Percentiles rank a stretch among this genome's conserved stretches.
These are phyloP conservation scores for Aureobasidium melanogenum DNA, from an alignment of 2,329 filamentous ascomycete genomes.

Conservation along the genomic window DNA sequence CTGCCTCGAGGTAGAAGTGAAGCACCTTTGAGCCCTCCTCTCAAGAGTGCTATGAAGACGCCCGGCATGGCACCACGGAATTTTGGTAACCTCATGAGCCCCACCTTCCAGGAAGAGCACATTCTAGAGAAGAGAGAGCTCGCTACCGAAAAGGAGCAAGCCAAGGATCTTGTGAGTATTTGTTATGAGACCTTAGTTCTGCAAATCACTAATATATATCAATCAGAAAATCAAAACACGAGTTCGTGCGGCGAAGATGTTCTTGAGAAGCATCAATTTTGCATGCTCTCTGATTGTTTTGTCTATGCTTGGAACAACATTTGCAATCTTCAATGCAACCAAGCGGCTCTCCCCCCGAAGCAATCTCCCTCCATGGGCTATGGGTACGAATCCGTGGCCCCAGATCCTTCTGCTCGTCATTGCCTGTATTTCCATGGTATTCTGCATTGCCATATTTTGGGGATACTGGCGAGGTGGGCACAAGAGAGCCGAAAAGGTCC, in stretches of 20 bases:
- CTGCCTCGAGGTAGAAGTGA: conserved; percentile 51
- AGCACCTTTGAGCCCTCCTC: conserved; percentile 59
- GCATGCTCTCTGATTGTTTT: conserved; percentile 93
- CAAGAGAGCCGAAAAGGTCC: conserved; percentile 79
- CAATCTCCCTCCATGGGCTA: conserved; percentile 76
- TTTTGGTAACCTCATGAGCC: conserved; percentile 64
- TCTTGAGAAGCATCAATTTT: conserved; percentile 93
- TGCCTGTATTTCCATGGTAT: conserved; percentile 68
- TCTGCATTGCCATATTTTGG: conserved; percentile 72
- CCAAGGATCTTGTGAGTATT: conserved; percentile 71
- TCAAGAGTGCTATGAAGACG: conserved; percentile 84
- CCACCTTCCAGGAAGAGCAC: conserved; percentile 84
- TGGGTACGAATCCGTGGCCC: conserved; percentile 73
- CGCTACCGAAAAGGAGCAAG: conserved; percentile 76
- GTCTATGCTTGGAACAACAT: conserved; percentile 77
- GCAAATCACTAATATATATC: background rate
- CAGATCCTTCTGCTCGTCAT: conserved; percentile 76
- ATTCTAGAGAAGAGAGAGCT: conserved; percentile 76
- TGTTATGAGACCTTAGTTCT: too few species aligned
- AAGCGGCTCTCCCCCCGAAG: conserved; percentile 65
- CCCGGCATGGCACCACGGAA: conserved; percentile 71
- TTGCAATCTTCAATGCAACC: conserved; percentile 88
- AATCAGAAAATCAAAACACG: conserved; percentile 80
- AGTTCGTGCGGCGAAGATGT: conserved; percentile 86
- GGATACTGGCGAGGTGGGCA: conserved; percentile 87